Base-by-base conservation (phyloP, 78 protist species). In the Dictyostelium capitatum region DNA sequence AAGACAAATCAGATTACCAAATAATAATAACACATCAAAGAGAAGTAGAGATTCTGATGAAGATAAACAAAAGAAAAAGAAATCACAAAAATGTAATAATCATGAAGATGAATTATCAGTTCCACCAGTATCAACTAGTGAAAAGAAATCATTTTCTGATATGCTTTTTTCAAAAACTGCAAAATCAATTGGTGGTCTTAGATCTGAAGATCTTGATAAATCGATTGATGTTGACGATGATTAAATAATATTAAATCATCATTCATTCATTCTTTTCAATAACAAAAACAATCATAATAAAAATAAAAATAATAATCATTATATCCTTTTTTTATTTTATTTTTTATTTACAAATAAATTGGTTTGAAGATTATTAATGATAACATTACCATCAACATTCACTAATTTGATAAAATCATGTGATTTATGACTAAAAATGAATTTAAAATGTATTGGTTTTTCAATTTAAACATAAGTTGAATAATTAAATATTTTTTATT, bases 21-120 rank as follows among this genome's bases (percentile, higher is more conserved):
- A 37, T 25, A 62, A 62, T 62, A 37, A 2, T 37, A 37, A 37
- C 43, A 37, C 17, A 62, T 10, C 70, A 62, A 62, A 25, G 70
- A 62, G 28, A 62, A 62, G 70, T 25, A 62, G 70, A 62, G 28
- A 62, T 62, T 62, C 67, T 11, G 70, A 62, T 10, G 70, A 25
- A 62, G 41, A 62, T 25, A 11, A 17, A 25, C n/a, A 62, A 62
- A 25, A 30, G 28, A 62, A 62, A 62, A 62, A 62, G 70, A 62
- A 62, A 62, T 25, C 41, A 25, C n/a, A 23, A 57, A 5, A 57
- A 4, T 0, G 20, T 53, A 19, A 57, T 0, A 30, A 57, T 9
- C 7, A 23, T 12, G 67, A 57, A 4, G 32, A 7, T 17, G 67
- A 57, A n/a, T n/a, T 25, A 56, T 20, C 37, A 11, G 70, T 62